A percentile compares a stretch with the other conserved stretches of the same genome.
Evolutionary conservation across 108 stramenopile species (phyloP).

Genomic region (Aurantiochytrium sp.): DNA sequence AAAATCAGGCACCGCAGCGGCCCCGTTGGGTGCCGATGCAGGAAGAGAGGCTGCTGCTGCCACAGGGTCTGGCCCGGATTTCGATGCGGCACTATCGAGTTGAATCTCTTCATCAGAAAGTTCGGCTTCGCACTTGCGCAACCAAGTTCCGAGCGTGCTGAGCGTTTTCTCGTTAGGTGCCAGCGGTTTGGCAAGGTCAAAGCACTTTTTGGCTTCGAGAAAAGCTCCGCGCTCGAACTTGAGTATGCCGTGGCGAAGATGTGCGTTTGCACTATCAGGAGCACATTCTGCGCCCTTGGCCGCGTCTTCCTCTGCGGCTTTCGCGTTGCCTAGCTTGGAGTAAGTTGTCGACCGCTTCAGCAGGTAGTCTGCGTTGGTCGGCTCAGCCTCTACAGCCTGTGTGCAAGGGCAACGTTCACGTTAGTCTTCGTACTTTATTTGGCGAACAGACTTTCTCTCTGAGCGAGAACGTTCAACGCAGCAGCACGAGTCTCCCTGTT

Average conservation of each 20-base stretch:
- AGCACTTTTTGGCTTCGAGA: neutral
- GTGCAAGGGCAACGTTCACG: neutral
- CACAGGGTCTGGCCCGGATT: neutral
- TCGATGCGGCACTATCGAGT: conserved; percentile 15
- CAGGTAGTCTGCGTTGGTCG: neutral
- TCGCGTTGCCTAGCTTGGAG: neutral
- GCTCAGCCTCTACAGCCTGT: neutral
- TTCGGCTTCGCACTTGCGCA: conserved; percentile 55
- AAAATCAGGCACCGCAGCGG: neutral
- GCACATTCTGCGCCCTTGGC: neutral
- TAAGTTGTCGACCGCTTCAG: neutral
- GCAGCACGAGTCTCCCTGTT: no score
- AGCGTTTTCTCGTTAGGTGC: neutral
- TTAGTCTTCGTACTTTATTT: neutral
- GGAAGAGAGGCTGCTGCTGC: neutral
- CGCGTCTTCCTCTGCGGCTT: neutral
- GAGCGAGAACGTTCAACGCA: neutral
- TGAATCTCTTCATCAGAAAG: conserved; percentile 43
- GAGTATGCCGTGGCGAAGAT: neutral
- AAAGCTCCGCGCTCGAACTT: neutral
- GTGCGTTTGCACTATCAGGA: neutral
- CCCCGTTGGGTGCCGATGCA: neutral
- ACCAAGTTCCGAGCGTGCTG: conserved; percentile 19
- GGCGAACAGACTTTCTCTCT: neutral
- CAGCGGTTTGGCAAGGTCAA: neutral